Conservation (phyloP, 1,284 basidiomycete genomes). For the Volvariella surrecta region DNA sequence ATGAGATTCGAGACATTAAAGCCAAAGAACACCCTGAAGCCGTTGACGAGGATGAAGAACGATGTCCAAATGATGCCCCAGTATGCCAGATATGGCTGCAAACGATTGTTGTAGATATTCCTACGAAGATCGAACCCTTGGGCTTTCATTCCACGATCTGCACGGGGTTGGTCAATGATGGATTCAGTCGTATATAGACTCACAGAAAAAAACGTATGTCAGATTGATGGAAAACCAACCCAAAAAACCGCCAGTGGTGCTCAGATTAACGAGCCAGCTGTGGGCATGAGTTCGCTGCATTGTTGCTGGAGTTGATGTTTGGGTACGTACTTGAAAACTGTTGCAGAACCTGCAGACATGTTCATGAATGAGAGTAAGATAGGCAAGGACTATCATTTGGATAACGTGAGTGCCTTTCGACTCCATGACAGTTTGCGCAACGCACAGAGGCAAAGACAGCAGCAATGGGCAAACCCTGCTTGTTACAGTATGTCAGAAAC, state of each 20-base stretch:
- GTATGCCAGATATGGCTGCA: constrained; percentile 54
- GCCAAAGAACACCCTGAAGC: constrained; percentile 55
- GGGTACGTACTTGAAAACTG: constrained; percentile 34
- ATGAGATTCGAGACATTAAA: constrained; percentile 54
- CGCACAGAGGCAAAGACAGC: constrained; percentile 46
- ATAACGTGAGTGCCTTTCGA: not conserved
- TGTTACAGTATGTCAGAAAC: constrained; percentile 60
- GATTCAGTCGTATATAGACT: constrained; percentile 16
- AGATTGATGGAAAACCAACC: constrained; percentile 66
- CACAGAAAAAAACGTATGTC: constrained; percentile 70
- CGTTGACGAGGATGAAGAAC: constrained; percentile 54
- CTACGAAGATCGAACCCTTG: constrained; percentile 54
- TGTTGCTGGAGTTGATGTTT: constrained; percentile 6
- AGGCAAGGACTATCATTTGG: constrained; percentile 18
- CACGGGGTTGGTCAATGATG: constrained; percentile 4
- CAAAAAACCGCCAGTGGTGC: constrained; percentile 39
- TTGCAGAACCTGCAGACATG: constrained; percentile 26
- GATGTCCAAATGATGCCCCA: constrained; percentile 45
- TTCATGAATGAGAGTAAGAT: constrained; percentile 32
- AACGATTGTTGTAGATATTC: constrained; percentile 46
- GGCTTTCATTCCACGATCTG: constrained; percentile 47
- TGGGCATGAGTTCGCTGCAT: constrained; percentile 2
- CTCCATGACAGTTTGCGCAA: constrained; percentile 3
- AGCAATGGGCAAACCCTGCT: constrained; percentile 61
- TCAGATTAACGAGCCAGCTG: constrained; percentile 35